Percentiles rank a stretch among this genome's conserved stretches.
Evolutionary conservation across 2,329 filamentous ascomycete genomes (phyloP).

Genomic region (Aspergillus terreus): DNA sequence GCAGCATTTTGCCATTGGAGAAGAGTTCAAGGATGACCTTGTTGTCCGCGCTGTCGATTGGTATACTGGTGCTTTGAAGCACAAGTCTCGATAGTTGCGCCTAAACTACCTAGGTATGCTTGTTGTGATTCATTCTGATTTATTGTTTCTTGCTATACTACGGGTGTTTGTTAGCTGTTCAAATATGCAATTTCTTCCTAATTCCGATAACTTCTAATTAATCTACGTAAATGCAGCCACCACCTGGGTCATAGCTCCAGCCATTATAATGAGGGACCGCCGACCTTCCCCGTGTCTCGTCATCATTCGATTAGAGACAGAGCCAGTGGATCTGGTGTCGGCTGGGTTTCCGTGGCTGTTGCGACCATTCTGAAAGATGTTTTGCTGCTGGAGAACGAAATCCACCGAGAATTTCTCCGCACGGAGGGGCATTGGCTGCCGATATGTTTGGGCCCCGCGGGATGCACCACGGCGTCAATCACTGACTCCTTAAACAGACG

Average conservation of each 20-base stretch:
- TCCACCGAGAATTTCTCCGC: slow-evolving; percentile 11
- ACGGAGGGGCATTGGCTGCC: background rate
- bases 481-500: background rate
- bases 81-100: background rate
- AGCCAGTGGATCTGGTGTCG: slow-evolving; percentile 1
- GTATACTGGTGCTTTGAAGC: background rate
- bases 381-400: background rate
- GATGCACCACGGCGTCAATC: background rate
- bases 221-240: background rate
- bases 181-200: too few species aligned
- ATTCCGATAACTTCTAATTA: too few species aligned
- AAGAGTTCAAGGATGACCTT: background rate
- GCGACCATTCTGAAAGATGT: background rate
- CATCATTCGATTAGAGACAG: slow-evolving; percentile 4
- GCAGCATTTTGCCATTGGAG: background rate
- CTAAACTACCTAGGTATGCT: too few species aligned
- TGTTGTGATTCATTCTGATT: too few species aligned
- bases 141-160: too few species aligned
- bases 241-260: background rate
- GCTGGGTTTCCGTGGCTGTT: slow-evolving; percentile 3
- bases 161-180: too few species aligned
- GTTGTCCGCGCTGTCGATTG: background rate
- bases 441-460: background rate
- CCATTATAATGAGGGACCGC: background rate
- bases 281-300: slow-evolving; percentile 2